These are phyloP conservation scores for Shiraia bambusicola DNA, from an alignment of 2,329 filamentous ascomycete species.

Conservation along the genomic window DNA sequence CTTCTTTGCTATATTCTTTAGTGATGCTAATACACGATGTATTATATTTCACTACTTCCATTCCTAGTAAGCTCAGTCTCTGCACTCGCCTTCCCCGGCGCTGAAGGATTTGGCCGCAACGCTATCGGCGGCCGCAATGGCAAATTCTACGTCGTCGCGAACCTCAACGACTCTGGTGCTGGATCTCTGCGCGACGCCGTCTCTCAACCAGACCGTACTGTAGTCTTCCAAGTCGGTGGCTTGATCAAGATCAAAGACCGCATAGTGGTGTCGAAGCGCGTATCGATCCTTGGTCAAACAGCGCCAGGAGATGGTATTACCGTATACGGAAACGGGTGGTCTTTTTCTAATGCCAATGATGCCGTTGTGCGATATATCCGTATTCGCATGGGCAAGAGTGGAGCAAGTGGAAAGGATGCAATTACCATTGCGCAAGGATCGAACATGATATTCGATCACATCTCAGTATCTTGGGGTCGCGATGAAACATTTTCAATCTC, in stretches of 20 bases:
- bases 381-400: slow-evolving; percentile 56
- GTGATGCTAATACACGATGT: slow-evolving; percentile 12
- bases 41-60: slow-evolving; percentile 15
- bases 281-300: slow-evolving; percentile 55
- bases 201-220: slow-evolving; percentile 50
- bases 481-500: slow-evolving; percentile 59
- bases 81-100: slow-evolving; percentile 51
- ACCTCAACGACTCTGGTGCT: slow-evolving; percentile 51
- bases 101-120: slow-evolving; percentile 53
- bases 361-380: slow-evolving; percentile 59
- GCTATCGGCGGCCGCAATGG: slow-evolving; percentile 52
- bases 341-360: slow-evolving; percentile 55
- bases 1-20: neutral
- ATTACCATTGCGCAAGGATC: slow-evolving; percentile 55
- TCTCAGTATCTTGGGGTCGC: slow-evolving; percentile 57
- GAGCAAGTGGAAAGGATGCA: slow-evolving; percentile 56
- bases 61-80: slow-evolving; percentile 19
- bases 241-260: slow-evolving; percentile 52
- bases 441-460: slow-evolving; percentile 60
- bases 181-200: slow-evolving; percentile 56
- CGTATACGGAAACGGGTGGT: slow-evolving; percentile 57
- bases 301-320: slow-evolving; percentile 54
- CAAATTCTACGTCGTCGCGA: slow-evolving; percentile 53
- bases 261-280: slow-evolving; percentile 52
- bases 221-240: slow-evolving; percentile 55